Evolutionary conservation across 139 green algal genomes (phyloP), one percentile per base, ranked within the genome.

Genomic region (Astrephomene gubernaculifera): DNA sequence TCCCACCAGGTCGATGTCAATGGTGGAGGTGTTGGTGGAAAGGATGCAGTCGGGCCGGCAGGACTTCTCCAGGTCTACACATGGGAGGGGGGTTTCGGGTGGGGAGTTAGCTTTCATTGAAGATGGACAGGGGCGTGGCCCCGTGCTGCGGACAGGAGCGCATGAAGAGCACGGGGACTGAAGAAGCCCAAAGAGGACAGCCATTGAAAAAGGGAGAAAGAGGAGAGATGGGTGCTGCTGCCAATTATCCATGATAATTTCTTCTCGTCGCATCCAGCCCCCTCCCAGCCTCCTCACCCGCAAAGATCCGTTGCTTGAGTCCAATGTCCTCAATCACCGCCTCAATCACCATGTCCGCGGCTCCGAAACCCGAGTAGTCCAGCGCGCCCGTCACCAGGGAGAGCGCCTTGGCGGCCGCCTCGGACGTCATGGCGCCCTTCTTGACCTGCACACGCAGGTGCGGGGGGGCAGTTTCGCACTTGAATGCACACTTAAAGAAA

Each of bases 11-110:
- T 95, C 92, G 70, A 99, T 97, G 92, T 99, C 95, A 78, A 99
- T 99, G 79, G 98, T 99, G 63, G 93, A 98, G 33, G 98, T 99
- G 94, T 99, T 99, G 83, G 95, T 99, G n/a, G 96, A 92, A 61
- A 99, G 90, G 81, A 99, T 98, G 90, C 90, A 94, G 85, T 98
- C 88, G 1, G 93, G 90, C 6, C 90, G 86, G 88, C 94, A 98
- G 0, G 76, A 79, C 19, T 85, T 65, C 90, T 98, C 95, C 74
- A 99, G 86, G 79, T 96, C 91, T 79, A 78, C 29, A 57, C 17
- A 57, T 57, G 49, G 49, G 49, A 17, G 49, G 12, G 49, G 49
- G 49, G 49, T 12, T 57, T 12, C 49, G 49, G 49, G 49, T 57
- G 12, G n/a, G n/a, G n/a, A n/a, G n/a, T n/a, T n/a, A n/a, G n/a